Base-by-base conservation (phyloP, 805 yeast species). In the Nakazawaea wickerhamii region DNA sequence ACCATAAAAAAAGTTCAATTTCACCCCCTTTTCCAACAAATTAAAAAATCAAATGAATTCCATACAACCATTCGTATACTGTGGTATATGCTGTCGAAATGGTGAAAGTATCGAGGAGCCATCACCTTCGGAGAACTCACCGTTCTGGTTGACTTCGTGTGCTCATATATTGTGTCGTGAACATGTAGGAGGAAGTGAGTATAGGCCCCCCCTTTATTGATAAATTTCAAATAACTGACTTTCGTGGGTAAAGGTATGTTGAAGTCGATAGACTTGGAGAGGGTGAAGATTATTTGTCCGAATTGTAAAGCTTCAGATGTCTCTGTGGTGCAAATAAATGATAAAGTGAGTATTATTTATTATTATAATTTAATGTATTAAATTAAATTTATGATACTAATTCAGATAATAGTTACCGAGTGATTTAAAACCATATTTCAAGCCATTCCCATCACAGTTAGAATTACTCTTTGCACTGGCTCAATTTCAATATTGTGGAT, bases 121-220 rank as follows among this genome's bases (percentile, higher is more conserved):
- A 5, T 28, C 15, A 18, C n/a, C n/a, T 21, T 28, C 13, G 8
- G 20, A 28, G 8, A n/a, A 21, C 6, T 13, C n/a, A n/a, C n/a
- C n/a, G 6, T 41, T 40, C 11, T 48, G 40, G 36, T 27, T 50
- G 21, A 50, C 51, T 2, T 50, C 53, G 1, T 50, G 53, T 35
- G 50, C 50, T 9, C 53, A 50, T 37, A 40, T 50, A 9, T 30
- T 50, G 5, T 50, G 53, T 14, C 34, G 46, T 11, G 34, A 38
- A 17, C 53, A 50, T 30, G 38, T 48, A 14, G 28, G 37, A 19
- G 40, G 42, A 20, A 40, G 51, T 48, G 27, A 21, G 45, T 21
- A 15, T 10, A 7, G 20, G 33, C 15, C 31, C 38, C 30, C 27
- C 19, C n/a, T 30, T 21, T 26, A 37, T 37, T 6, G 26, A 36